Conservation (phyloP, 73 alveolate species). For the Tetrahymena malaccensis region DNA sequence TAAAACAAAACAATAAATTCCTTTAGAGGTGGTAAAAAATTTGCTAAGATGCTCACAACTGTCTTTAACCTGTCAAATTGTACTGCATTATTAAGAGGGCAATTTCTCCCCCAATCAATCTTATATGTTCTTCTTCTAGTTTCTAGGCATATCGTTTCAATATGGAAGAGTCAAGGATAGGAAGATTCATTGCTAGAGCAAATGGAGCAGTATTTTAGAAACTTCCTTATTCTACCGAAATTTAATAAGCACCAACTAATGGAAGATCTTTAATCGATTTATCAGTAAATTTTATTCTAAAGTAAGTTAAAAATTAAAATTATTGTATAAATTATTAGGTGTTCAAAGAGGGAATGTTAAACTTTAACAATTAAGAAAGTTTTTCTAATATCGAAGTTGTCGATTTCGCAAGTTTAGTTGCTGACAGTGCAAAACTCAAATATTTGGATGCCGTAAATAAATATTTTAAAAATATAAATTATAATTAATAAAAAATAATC, state of each 20-base stretch:
- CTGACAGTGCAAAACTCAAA: conserved; percentile 82
- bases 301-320: not conserved
- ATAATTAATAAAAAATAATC: not conserved
- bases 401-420: conserved; percentile 61
- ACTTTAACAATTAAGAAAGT: conserved; percentile 49
- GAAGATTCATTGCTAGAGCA: not conserved
- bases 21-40: not conserved
- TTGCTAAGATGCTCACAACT: not conserved
- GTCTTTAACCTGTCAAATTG: not conserved
- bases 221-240: not conserved
- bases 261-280: not conserved
- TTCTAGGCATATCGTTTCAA: not conserved
- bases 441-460: not conserved
- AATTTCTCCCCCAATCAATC: not conserved
- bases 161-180: not conserved
- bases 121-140: not conserved
- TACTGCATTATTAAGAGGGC: not conserved
- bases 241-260: not conserved
- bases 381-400: conserved; percentile 73
- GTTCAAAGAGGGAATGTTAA: conserved; percentile 24
- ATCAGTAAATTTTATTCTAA: not conserved
- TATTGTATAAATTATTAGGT: not conserved
- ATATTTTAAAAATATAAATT: not conserved
- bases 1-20: not conserved
- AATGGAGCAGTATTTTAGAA: not conserved